Evolutionary conservation across 2,329 filamentous ascomycete species (phyloP), one percentile per base, ranked within the genome.

Genomic region (Ophiobolus disseminans): DNA sequence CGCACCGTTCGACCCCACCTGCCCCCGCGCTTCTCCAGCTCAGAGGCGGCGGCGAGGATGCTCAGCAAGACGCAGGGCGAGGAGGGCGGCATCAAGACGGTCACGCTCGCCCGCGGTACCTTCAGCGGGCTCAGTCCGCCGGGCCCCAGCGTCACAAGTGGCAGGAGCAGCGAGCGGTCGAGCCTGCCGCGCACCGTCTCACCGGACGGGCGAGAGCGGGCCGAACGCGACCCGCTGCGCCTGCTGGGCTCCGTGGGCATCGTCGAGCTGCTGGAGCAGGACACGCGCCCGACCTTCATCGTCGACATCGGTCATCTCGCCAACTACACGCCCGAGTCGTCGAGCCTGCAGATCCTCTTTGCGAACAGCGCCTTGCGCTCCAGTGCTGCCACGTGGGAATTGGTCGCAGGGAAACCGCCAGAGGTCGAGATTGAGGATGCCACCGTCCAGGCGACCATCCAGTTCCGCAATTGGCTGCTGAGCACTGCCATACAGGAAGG

Each of bases 231-330:
- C 2, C 77, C 78, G 4, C 55, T 84, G 35, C 79, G 84, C 41
- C 75, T 84, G 40, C 76, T 92, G 4, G 82, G 83, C 32, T 81
- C 82, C 20, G 78, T 91, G 41, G 86, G 87, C 19, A 80, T 90
- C 8, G 73, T 87, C 16, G 90, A 93, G 68, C 75, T 93, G 30
- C 72, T 94, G 31, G 89, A 93, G 64, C 83, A 88, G 57, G 90
- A 94, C 66, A 83, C 87, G 40, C 79, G 90, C 37, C 90, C 89
- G 2, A 89, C 87, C 0, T 90, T 93, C 61, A 81, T 93, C 32
- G 78, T 93, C 25, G 89, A 93, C 62, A 73, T 89, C 40, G 76
- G 78, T 6, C 83, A 87, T 60, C 70, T 78, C 1, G 69, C 74
- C n/a, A 86, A 86, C 58, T 79, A 77, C 37, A 75, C 73, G 17